Evolutionary conservation across 768 basidiomycete species (phyloP).

Genomic region (Phanerochaete carnosa): DNA sequence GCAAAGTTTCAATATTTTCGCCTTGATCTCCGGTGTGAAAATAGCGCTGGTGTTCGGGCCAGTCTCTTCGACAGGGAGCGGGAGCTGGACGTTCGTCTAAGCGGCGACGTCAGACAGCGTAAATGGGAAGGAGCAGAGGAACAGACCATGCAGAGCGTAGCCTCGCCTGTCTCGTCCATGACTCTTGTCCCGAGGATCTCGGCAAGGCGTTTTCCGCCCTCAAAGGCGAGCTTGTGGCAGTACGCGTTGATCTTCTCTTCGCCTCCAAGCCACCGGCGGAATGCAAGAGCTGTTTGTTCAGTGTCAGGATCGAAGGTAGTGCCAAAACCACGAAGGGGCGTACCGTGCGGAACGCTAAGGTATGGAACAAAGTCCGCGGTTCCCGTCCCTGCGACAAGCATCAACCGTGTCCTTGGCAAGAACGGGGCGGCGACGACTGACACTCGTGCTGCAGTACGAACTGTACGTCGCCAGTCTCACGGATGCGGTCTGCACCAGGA

Average conservation of each 20-base stretch:
- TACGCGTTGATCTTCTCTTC: conserved; percentile 70
- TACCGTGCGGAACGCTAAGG: conserved; percentile 54
- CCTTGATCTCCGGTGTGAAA: conserved; percentile 14
- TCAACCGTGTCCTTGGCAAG: neutral
- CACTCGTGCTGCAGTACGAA: conserved; percentile 25
- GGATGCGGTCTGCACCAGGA: conserved; percentile 34
- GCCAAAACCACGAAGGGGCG: conserved; percentile 2
- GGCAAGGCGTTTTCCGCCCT: conserved; percentile 61
- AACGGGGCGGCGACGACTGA: neutral
- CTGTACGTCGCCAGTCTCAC: conserved; percentile 23
- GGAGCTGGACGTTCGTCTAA: conserved; percentile 42
- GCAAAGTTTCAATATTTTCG: conserved; percentile 14
- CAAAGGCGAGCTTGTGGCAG: conserved; percentile 63
- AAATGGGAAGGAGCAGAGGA: neutral
- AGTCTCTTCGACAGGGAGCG: conserved; percentile 27
- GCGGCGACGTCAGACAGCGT: neutral
- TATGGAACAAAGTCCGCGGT: conserved; percentile 54
- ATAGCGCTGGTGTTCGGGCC: conserved; percentile 4
- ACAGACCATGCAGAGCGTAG: conserved; percentile 70
- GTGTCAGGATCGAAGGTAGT: neutral
- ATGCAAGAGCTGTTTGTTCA: conserved; percentile 53
- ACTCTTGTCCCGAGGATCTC: conserved; percentile 57
- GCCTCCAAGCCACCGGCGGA: conserved; percentile 72
- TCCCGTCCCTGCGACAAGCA: conserved; percentile 49
- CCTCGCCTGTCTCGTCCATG: conserved; percentile 55